phyloP scores from a whole-genome alignment of 1,284 basidiomycete genomes.

The Boletellus dicymbophilus region DNA sequence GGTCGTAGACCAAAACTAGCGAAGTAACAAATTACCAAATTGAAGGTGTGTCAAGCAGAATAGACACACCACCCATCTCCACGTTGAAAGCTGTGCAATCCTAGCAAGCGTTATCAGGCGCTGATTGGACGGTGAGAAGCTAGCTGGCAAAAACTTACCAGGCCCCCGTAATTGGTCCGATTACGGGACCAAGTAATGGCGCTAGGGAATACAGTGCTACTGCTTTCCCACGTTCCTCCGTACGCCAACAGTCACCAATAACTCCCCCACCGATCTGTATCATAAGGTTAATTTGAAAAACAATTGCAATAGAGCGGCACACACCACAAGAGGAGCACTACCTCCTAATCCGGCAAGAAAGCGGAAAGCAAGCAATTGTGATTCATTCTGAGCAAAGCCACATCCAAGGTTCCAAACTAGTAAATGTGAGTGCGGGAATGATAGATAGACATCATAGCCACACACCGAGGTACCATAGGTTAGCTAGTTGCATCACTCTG shows the following conservation, averaged over 20 bases:
- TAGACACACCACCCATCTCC: constrained; percentile 62
- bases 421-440: not conserved
- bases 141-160: constrained; percentile 37
- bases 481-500: constrained; percentile 49
- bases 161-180: constrained; percentile 67
- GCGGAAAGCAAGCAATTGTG: constrained; percentile 64
- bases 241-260: constrained; percentile 68
- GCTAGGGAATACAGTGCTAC: constrained; percentile 72
- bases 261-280: constrained; percentile 65
- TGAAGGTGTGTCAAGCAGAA: not conserved
- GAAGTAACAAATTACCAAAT: not conserved
- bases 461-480: constrained; percentile 60
- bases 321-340: constrained; percentile 60
- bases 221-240: constrained; percentile 69
- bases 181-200: constrained; percentile 53
- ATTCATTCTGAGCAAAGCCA: constrained; percentile 60
- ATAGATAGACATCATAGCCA: constrained; percentile 19
- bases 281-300: not conserved
- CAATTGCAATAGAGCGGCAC: constrained; percentile 9
- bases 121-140: not conserved
- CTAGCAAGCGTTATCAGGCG: constrained; percentile 27
- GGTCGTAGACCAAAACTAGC: constrained; percentile 62
- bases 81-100: constrained; percentile 60
- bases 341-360: constrained; percentile 67
- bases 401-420: constrained; percentile 68